phyloP scores from a whole-genome alignment of 257 asterid genomes.

The Przewalskia tangutica region DNA sequence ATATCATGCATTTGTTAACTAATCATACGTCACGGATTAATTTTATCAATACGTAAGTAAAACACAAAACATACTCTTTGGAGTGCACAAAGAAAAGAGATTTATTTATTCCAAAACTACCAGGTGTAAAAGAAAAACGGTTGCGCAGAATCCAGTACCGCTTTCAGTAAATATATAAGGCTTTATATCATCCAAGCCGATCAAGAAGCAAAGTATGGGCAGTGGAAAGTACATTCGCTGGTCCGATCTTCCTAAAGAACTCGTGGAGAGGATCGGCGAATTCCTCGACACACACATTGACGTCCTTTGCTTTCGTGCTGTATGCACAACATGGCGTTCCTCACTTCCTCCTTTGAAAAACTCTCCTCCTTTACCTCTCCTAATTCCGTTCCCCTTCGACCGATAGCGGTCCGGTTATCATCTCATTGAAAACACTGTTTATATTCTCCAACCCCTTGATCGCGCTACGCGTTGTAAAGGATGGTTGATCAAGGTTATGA shows the following conservation, averaged over 20 bases:
- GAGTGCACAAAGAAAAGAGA: too few species aligned
- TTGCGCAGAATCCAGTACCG: neutral
- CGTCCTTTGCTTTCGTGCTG: neutral
- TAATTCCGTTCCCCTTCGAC: neutral
- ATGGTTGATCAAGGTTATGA: neutral
- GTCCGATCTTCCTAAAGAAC: constrained; percentile 5
- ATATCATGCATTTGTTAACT: too few species aligned
- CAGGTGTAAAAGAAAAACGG: neutral
- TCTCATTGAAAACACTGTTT: neutral
- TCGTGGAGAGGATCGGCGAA: neutral
- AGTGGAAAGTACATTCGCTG: neutral
- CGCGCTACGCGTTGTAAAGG: neutral
- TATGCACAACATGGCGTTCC: constrained; percentile 3
- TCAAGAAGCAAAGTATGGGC: neutral
- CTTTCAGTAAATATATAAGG: neutral
- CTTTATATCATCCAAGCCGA: neutral
- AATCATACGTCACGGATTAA: too few species aligned
- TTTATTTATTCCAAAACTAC: too few species aligned
- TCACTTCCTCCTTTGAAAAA: neutral
- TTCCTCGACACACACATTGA: neutral
- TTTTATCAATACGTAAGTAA: too few species aligned
- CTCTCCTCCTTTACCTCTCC: neutral
- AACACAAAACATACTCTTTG: too few species aligned
- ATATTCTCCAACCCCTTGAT: neutral
- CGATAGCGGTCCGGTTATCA: neutral